Base-by-base conservation (phyloP, 129 eudicot species). In the Ambrosia artemisiifolia region DNA sequence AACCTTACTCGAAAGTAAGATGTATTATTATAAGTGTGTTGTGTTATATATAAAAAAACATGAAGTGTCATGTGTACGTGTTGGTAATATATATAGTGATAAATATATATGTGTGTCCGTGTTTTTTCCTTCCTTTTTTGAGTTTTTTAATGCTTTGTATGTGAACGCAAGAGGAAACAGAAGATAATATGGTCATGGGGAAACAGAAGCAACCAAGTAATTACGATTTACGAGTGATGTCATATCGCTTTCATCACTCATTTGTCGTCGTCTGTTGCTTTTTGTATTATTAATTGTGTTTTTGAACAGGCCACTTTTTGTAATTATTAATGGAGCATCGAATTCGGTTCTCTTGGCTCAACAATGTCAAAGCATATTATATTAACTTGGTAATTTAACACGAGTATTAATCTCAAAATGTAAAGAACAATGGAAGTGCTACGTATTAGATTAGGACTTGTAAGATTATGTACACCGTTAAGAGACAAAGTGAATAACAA, bases 141-240 rank as follows among this genome's bases (percentile, higher is more conserved):
- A 24, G 28, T 24, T 24, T 24, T 24, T 24, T 12, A 30, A 13
- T 60, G 65, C 32, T 60, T 32, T 38, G 34, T 14, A 13, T 30
- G 65, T 18, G 43, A 60, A 60, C 19, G 0, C 11, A 12, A 30
- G 65, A 59, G 17, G 65, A 59, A 60, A 60, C 19, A 13, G 62
- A 55, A 1, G 11, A 57, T 60, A 5, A 28, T 38, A 6, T 8
- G 33, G 61, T 19, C 33, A 59, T 59, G 65, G 43, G 65, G 19
- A 60, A 60, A 5, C n/a, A 33, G 65, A 60, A 60, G 65, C 19
- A 30, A 60, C 65, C 43, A 60, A 3, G 65, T 59, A 59, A 32
- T 5, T 59, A 2, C 65, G 32, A 30, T 11, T 1, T 59, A 2
- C 65, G 32, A 13, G 65, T 60, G 20, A 30, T 60, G 65, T 60